Base-by-base conservation (phyloP, 208 protist species). In the Kentomonas sorsogonicus region DNA sequence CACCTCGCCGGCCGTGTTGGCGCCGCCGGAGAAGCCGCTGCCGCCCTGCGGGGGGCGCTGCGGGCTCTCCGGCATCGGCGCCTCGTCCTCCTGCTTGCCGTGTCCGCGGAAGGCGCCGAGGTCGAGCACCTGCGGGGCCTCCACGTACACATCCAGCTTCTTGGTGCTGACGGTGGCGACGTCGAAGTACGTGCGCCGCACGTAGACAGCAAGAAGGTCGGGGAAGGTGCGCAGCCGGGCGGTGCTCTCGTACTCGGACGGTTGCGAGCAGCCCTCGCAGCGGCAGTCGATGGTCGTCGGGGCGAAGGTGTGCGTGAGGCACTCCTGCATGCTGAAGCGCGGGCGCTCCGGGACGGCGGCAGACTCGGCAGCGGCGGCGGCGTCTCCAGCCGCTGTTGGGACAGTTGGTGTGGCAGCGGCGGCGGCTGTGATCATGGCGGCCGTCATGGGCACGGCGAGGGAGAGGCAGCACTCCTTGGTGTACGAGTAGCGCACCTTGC, bases 101-200 rank as follows among this genome's bases (percentile, higher is more conserved):
- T 34, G 60, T 5, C 72, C 75, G 40, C 83, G 77, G 52, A 91
- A 74, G 7, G 34, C 60, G 23, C 62, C 61, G 20, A 97, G 63
- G 56, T 79, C 66, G 7, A 97, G 22, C 54, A 63, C 38, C 63
- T 84, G 63, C 18, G 85, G 82, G n/a, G 89, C 82, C 3, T 91
- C 75, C 11, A 97, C 83, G 74, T 86, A 91, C 16, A 80, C 89
- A 44, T 96, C 86, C 34, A 91, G 63, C 60, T 97, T 97, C 39
- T 86, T 94, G 2, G 80, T 81, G 33, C 54, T 78, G 58, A 78
- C 63, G 15, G 79, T 81, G 27, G 73, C 60, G 20, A 67, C 41
- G 53, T 93, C 87, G 58, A 94, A 94, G 60, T 91, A 87, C 20
- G 84, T 85, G 34, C 87, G 80, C 10, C 83, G 86, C 4, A 96